Evolutionary conservation across 176 grass and related monocot species (phyloP).

Genomic region (Musa schizocarpa): DNA sequence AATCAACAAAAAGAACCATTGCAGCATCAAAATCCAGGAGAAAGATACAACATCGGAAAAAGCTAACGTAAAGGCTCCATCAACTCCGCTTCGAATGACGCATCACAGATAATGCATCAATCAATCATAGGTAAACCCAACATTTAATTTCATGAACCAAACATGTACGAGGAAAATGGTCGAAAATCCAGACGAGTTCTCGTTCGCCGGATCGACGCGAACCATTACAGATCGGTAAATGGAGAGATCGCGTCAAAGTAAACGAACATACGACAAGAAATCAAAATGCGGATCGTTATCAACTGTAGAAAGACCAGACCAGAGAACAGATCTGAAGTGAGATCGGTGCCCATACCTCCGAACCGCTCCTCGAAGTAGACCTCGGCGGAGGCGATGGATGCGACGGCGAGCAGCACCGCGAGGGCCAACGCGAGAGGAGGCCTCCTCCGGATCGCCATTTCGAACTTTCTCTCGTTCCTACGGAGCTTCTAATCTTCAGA

Average conservation of each 20-base stretch:
- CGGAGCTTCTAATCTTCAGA: neutral
- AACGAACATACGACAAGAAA: neutral
- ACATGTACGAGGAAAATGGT: neutral
- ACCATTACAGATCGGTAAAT: neutral
- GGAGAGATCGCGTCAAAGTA: neutral
- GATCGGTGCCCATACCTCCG: conserved; percentile 37
- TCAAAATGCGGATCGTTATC: neutral
- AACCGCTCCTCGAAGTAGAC: conserved; percentile 79
- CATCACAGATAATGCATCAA: neutral
- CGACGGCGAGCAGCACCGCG: conserved; percentile 25
- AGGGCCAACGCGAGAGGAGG: conserved; percentile 20
- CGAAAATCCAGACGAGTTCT: neutral
- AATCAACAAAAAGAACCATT: neutral
- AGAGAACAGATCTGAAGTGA: conserved; percentile 3
- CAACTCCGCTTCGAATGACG: neutral
- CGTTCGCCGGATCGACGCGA: neutral
- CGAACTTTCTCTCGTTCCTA: neutral
- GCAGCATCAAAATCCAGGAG: neutral
- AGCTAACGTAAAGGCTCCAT: neutral
- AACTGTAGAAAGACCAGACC: neutral
- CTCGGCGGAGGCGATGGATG: conserved; percentile 36
- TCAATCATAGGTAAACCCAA: neutral
- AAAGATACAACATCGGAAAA: neutral
- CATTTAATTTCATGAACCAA: neutral
- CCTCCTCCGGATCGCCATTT: conserved; percentile 33